Conservation (phyloP, 768 basidiomycete genomes). For the Naganishia kalamii region DNA sequence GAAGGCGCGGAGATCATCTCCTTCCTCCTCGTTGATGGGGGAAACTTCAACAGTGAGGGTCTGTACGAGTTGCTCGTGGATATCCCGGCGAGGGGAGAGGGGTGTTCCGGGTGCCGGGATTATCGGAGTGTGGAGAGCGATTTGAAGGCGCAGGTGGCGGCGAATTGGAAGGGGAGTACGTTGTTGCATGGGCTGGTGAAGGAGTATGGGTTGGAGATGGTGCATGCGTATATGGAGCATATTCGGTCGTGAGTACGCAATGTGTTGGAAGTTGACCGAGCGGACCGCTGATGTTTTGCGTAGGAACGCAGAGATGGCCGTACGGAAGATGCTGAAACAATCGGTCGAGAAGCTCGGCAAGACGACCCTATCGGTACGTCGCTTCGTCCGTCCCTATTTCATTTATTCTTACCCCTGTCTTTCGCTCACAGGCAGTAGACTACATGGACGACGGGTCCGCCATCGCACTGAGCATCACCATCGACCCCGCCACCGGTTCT, state of each 20-base stretch:
- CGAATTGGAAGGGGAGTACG: slow-evolving; percentile 81
- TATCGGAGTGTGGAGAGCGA: slow-evolving; percentile 86
- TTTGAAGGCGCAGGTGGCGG: slow-evolving; percentile 59
- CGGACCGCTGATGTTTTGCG: slow-evolving; percentile 49
- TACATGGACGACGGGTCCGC: slow-evolving; percentile 50
- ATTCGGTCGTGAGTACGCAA: slow-evolving; percentile 11
- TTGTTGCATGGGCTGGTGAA: slow-evolving; percentile 76
- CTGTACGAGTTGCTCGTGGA: slow-evolving; percentile 74
- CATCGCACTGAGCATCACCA: slow-evolving; percentile 60
- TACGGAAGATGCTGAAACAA: slow-evolving; percentile 70
- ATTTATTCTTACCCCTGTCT: slow-evolving; percentile 49
- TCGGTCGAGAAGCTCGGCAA: slow-evolving; percentile 50
- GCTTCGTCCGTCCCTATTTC: slow-evolving; percentile 34
- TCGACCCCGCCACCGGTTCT: slow-evolving; percentile 64
- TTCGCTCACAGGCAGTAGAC: slow-evolving; percentile 57
- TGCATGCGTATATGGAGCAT: slow-evolving; percentile 88
- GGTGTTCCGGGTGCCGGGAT: slow-evolving; percentile 52
- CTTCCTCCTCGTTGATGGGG: slow-evolving; percentile 81
- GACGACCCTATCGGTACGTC: slow-evolving; percentile 14
- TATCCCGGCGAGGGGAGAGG: slow-evolving; percentile 32
- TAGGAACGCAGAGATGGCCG: slow-evolving; percentile 76
- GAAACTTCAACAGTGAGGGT: slow-evolving; percentile 69
- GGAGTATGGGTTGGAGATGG: slow-evolving; percentile 76
- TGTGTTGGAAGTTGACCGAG: background rate
- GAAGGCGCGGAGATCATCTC: slow-evolving; percentile 87